Conservation (phyloP, 1,284 basidiomycete species). For the Ceratobasidium theobromae region DNA sequence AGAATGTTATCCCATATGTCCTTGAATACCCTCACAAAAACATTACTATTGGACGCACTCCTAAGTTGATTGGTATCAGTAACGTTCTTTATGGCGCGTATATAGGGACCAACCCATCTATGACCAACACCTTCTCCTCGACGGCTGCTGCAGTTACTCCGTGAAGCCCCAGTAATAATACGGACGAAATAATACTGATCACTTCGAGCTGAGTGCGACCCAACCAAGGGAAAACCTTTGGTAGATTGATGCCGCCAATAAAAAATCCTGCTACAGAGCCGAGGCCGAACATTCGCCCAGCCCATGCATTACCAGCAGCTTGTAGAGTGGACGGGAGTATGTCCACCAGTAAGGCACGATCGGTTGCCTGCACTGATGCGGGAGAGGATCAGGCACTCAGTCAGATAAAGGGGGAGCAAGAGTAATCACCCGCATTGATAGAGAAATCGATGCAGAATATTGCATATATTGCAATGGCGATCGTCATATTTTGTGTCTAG, state of each 20-base stretch:
- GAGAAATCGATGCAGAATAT: slow-evolving; percentile 93
- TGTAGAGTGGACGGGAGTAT: slow-evolving; percentile 51
- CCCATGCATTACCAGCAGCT: slow-evolving; percentile 86
- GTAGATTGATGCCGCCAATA: slow-evolving; percentile 75
- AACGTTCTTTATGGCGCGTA: slow-evolving; percentile 42
- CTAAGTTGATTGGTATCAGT: slow-evolving; percentile 1
- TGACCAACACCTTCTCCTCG: slow-evolving; percentile 73
- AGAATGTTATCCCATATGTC: slow-evolving; percentile 70
- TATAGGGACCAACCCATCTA: background rate
- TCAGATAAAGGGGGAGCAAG: background rate
- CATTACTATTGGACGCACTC: background rate
- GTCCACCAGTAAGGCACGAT: slow-evolving; percentile 79
- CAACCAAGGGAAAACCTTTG: slow-evolving; percentile 63
- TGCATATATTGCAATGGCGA: slow-evolving; percentile 78
- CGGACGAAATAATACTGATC: slow-evolving; percentile 51
- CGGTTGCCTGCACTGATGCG: slow-evolving; percentile 70
- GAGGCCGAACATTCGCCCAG: slow-evolving; percentile 81
- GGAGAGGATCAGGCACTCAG: slow-evolving; percentile 17
- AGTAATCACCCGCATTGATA: slow-evolving; percentile 74
- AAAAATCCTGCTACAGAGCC: slow-evolving; percentile 86
- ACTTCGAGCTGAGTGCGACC: slow-evolving; percentile 80
- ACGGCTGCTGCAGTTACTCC: slow-evolving; percentile 46
- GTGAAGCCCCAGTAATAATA: slow-evolving; percentile 49
- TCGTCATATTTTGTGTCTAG: slow-evolving; percentile 65
- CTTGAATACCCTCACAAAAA: slow-evolving; percentile 48